Evolutionary conservation across 768 basidiomycete genomes (phyloP).

Genomic region (Trametes villosa): DNA sequence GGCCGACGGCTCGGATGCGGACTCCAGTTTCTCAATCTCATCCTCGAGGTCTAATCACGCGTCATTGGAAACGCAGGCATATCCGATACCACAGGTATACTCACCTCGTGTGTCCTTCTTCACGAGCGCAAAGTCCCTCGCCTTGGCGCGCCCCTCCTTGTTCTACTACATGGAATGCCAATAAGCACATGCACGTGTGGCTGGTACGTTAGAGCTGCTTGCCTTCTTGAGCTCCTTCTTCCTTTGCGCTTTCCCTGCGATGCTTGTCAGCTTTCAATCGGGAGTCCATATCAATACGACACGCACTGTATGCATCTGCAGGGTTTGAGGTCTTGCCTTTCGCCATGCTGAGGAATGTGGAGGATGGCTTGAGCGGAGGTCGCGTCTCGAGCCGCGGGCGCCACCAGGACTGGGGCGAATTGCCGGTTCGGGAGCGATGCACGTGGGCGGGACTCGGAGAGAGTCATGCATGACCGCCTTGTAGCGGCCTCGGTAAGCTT

Average conservation of each 20-base stretch:
- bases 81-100: too few relatives aligned
- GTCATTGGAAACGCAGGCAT: background rate
- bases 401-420: background rate
- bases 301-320: slow-evolving; percentile 90
- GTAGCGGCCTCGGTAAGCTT: slow-evolving; percentile 34
- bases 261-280: background rate
- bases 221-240: slow-evolving; percentile 98
- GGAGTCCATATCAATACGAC: background rate
- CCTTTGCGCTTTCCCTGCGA: slow-evolving; percentile 85
- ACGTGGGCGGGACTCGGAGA: slow-evolving; percentile 31
- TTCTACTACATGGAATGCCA: slow-evolving; percentile 69
- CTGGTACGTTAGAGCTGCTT: slow-evolving; percentile 26
- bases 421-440: slow-evolving; percentile 25
- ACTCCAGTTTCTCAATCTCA: slow-evolving; percentile 73
- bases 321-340: slow-evolving; percentile 90
- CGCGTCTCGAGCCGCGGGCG: background rate
- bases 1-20: slow-evolving; percentile 43
- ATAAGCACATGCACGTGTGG: background rate
- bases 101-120: slow-evolving; percentile 92
- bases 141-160: slow-evolving; percentile 80
- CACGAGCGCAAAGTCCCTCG: slow-evolving; percentile 86
- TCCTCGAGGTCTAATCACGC: slow-evolving; percentile 69
- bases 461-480: slow-evolving; percentile 32
- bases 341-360: slow-evolving; percentile 53
- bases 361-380: background rate